Evolutionary conservation across 495 filamentous ascomycete species (phyloP).

Genomic region (Annulohypoxylon bovei): DNA sequence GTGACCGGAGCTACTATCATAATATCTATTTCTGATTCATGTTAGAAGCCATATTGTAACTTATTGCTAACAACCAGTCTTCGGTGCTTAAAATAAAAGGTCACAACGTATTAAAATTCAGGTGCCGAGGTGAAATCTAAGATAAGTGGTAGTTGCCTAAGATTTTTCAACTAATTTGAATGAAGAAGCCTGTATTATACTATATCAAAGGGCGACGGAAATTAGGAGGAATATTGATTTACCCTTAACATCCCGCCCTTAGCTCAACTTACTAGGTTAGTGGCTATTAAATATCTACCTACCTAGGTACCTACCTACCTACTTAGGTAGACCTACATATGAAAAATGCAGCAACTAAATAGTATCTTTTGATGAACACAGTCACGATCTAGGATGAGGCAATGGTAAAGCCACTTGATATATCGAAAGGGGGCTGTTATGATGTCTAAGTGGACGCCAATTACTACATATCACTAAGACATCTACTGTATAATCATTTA

Average conservation of each 20-base stretch:
- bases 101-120: neutral
- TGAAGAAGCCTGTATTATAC: neutral
- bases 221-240: neutral
- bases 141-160: neutral
- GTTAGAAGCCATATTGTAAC: neutral
- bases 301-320: too few relatives aligned
- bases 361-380: neutral
- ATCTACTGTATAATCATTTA: neutral
- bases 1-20: neutral
- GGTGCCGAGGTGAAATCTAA: neutral
- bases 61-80: neutral
- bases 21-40: neutral
- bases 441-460: neutral
- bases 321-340: too few relatives aligned
- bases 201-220: neutral
- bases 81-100: neutral
- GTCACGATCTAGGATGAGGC: neutral
- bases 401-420: neutral
- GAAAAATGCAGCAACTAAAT: neutral
- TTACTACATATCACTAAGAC: neutral
- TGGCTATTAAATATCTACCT: too few relatives aligned
- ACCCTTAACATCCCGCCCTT: neutral
- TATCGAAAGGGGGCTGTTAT: neutral
- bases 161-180: neutral
- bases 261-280: too few relatives aligned